Evolutionary conservation across 192 early-diverging fungal species (phyloP), one percentile per base, ranked within the genome.

Genomic region (Rhizoclosmatium sp.): DNA sequence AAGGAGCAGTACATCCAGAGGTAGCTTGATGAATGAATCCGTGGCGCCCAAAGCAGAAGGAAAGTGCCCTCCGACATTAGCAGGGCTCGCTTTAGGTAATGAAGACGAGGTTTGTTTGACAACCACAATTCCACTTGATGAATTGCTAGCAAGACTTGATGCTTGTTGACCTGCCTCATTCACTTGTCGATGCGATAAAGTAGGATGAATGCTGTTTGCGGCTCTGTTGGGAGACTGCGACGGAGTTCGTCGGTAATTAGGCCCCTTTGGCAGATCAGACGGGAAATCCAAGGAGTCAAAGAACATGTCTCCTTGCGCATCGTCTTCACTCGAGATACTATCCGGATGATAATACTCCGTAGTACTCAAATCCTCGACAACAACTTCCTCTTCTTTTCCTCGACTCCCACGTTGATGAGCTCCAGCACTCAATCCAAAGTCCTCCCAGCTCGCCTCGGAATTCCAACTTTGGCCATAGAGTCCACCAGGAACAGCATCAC

Each of bases 61-160:
- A 16, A 16, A 7, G 51, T 54, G 51, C 51, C 0, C 51, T 7
- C 51, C 9, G 51, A 16, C 16, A 86, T 89, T 79, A 94, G 93
- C 80, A 96, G 88, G 39, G 93, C 83, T 31, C 89, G 84, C 75
- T 94, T 93, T 74, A 94, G 95, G 21, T 12, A 54, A 54, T 54
- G 51, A 54, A 16, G 16, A 12, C 16, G 51, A 54, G 51, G 51
- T 54, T 54, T 54, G 5, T 7, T 16, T 54, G 9, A 7, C 51
- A 54, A 54, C 51, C 5, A 54, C 16, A 58, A 12, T 12, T 54
- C 51, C 51, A 54, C 51, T 54, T 54, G 51, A 54, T 16, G 51
- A 7, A 54, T 54, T 16, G 16, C 51, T 54, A 7, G 9, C 16
- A 16, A 54, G 9, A 54, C 51, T 54, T 12, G 9, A 54, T 54